Percentiles rank a stretch among this genome's conserved stretches.
phyloP scores from a whole-genome alignment of 2,329 filamentous ascomycete genomes.

The Ophioceras dolichostomum region DNA sequence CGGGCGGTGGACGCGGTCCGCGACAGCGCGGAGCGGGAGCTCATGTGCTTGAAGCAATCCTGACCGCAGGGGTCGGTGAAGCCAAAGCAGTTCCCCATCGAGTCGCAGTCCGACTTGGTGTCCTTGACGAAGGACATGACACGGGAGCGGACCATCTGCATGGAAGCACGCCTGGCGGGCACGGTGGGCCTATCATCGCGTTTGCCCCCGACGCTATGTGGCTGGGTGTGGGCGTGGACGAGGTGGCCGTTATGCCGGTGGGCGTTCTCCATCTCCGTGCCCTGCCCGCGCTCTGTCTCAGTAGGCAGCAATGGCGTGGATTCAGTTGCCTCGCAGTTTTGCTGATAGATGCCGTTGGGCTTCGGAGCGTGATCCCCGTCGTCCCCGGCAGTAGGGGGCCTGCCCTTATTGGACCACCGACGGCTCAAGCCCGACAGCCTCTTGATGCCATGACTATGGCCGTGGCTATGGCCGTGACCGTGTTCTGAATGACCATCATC shows the following conservation, averaged over 20 bases:
- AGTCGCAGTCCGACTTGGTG: conserved; percentile 50
- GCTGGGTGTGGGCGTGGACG: conserved; percentile 10
- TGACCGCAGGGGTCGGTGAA: conserved; percentile 55
- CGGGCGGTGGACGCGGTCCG: conserved; percentile 23
- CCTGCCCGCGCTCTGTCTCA: conserved; percentile 12
- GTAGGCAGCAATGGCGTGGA: conserved; percentile 33
- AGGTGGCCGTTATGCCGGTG: conserved; percentile 4
- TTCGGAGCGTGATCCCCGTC: not conserved
- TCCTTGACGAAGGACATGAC: conserved; percentile 55
- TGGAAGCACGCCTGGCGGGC: conserved; percentile 34
- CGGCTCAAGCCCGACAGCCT: not conserved
- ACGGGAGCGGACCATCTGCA: conserved; percentile 39
- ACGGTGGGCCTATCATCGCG: conserved; percentile 11
- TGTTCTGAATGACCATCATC: conserved; percentile 8
- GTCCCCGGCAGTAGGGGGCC: not conserved
- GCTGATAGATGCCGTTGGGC: too few relatives aligned
- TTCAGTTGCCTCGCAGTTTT: conserved; percentile 25
- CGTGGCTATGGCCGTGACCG: conserved; percentile 14
- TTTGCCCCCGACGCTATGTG: not conserved
- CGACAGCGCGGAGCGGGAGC: conserved; percentile 19
- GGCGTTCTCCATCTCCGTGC: conserved; percentile 9
- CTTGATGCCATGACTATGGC: conserved; percentile 5
- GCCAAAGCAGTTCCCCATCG: conserved; percentile 47
- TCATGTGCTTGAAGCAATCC: conserved; percentile 50
- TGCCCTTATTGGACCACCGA: too few relatives aligned